These are phyloP conservation scores for Termitomyces bulborhizus DNA, from an alignment of 768 basidiomycete species.

Conservation along the genomic window DNA sequence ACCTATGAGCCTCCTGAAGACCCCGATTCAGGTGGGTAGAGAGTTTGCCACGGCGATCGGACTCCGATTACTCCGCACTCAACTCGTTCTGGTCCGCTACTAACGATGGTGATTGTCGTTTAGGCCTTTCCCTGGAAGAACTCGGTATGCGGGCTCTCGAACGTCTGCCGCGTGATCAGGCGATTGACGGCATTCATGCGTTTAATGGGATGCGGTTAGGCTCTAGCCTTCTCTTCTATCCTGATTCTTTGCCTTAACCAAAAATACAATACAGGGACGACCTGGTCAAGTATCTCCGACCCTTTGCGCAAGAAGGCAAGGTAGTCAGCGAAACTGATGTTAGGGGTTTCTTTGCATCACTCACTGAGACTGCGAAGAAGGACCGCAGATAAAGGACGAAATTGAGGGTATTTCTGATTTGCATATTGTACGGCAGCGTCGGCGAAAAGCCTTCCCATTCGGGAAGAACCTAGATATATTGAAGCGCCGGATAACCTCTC, in stretches of 20 bases:
- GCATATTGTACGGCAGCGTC: background rate
- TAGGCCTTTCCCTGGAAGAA: constrained; percentile 76
- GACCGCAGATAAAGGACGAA: constrained; percentile 6
- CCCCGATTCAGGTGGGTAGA: constrained; percentile 64
- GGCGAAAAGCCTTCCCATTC: background rate
- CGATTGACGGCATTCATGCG: constrained; percentile 78
- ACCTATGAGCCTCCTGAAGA: constrained; percentile 84
- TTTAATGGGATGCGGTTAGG: constrained; percentile 79
- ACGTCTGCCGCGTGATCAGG: constrained; percentile 70
- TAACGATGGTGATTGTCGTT: constrained; percentile 8
- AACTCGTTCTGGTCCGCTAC: constrained; percentile 4
- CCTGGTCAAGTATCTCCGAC: constrained; percentile 63
- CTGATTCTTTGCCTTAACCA: constrained; percentile 3
- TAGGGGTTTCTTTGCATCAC: constrained; percentile 54
- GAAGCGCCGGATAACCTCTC: background rate
- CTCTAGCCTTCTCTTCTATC: background rate
- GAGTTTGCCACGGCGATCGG: constrained; percentile 4
- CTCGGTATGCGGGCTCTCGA: constrained; percentile 75
- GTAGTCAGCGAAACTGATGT: constrained; percentile 72
- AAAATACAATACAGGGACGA: constrained; percentile 47
- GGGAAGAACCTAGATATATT: background rate
- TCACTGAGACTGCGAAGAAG: constrained; percentile 33
- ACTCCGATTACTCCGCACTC: constrained; percentile 8
- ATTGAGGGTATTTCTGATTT: background rate
- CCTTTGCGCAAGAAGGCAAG: constrained; percentile 74